Percentiles rank a stretch among this genome's conserved stretches.
phyloP scores from a whole-genome alignment of 257 asterid species.

The Solanum infundibuliforme region DNA sequence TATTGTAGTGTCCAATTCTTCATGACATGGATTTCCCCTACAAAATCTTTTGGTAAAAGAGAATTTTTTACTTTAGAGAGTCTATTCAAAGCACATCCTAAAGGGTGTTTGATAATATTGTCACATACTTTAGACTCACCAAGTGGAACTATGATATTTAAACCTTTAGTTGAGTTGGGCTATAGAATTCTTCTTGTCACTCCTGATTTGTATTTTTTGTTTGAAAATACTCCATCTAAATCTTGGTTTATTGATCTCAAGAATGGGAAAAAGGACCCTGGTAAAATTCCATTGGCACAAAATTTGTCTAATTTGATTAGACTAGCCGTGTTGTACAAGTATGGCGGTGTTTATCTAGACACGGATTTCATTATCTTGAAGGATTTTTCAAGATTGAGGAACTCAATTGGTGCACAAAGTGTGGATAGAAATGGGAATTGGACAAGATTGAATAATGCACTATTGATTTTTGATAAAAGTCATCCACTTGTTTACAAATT shows the following conservation, averaged over 20 bases:
- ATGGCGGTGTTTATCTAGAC: conserved; percentile 64
- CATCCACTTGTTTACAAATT: conserved; percentile 52
- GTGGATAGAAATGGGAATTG: conserved; percentile 33
- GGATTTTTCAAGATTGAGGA: conserved; percentile 40
- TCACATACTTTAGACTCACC: conserved; percentile 47
- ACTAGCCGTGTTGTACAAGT: conserved; percentile 46
- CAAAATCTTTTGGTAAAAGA: conserved; percentile 19
- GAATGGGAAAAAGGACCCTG: conserved; percentile 37
- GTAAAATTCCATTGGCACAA: conserved; percentile 48
- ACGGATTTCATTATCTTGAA: conserved; percentile 50
- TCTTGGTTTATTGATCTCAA: conserved; percentile 41
- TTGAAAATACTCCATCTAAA: conserved; percentile 41
- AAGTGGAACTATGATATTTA: conserved; percentile 18
- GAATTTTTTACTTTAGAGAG: conserved; percentile 41
- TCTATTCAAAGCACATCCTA: conserved; percentile 41
- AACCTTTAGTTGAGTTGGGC: conserved; percentile 36
- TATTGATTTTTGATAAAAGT: conserved; percentile 40
- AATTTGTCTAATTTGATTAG: conserved; percentile 59
- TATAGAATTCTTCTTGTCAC: conserved; percentile 23
- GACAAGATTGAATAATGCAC: conserved; percentile 66
- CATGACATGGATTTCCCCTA: conserved; percentile 18
- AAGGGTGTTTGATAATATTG: conserved; percentile 39
- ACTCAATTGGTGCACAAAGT: conserved; percentile 60
- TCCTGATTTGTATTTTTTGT: conserved; percentile 27
- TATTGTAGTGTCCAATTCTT: conserved; percentile 14